These are phyloP conservation scores for Pelargonium cotyledonis DNA, from an alignment of 441 rosid genomes.

Conservation along the genomic window DNA sequence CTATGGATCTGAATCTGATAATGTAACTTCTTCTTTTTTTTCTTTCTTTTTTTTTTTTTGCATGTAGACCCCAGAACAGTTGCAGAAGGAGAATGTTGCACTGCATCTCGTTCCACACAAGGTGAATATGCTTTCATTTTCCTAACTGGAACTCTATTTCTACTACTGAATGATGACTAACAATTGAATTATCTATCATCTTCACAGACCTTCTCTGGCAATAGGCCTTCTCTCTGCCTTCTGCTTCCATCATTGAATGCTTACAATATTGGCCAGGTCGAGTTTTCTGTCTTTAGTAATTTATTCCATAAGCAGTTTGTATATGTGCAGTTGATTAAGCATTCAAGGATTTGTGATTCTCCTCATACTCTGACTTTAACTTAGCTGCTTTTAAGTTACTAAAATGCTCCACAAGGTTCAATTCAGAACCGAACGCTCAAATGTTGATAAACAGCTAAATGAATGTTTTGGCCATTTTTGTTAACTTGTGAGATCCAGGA, in stretches of 20 bases:
- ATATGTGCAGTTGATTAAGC: not conserved
- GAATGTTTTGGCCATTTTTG: not conserved
- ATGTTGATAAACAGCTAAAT: not conserved
- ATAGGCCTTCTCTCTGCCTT: slow-evolving; percentile 88
- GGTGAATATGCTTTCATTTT: slow-evolving; percentile 37
- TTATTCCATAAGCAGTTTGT: not conserved
- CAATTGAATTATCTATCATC: slow-evolving; percentile 5
- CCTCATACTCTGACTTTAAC: not conserved
- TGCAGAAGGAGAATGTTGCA: slow-evolving; percentile 66
- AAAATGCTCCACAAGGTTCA: not conserved
- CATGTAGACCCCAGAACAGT: slow-evolving; percentile 65
- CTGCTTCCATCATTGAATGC: slow-evolving; percentile 73
- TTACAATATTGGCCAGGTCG: slow-evolving; percentile 84
- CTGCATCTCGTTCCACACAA: slow-evolving; percentile 81
- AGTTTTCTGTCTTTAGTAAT: slow-evolving; percentile 10
- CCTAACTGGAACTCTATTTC: slow-evolving; percentile 10
- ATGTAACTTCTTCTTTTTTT: slow-evolving; percentile 8
- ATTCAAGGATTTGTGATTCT: not conserved
- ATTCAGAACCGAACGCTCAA: not conserved
- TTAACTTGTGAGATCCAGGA: not conserved
- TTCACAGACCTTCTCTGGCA: slow-evolving; percentile 80
- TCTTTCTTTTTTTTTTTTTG: not conserved
- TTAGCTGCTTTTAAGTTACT: not conserved
- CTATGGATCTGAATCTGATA: slow-evolving; percentile 6
- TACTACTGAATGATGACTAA: slow-evolving; percentile 13